phyloP scores from a whole-genome alignment of 2,329 filamentous ascomycete genomes.

The Aureobasidium sp. region DNA sequence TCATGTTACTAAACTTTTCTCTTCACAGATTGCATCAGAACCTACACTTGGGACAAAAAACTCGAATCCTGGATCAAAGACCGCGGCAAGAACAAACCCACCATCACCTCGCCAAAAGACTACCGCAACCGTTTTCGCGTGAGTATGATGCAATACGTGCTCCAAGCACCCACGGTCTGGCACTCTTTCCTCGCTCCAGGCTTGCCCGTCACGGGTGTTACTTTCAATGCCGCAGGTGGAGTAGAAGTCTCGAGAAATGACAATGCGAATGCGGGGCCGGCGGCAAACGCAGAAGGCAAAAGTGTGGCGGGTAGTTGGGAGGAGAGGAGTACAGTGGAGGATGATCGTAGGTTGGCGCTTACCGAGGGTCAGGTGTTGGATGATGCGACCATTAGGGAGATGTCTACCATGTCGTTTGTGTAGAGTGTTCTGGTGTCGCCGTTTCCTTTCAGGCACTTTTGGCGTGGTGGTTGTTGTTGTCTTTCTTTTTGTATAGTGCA shows the following conservation, averaged over 20 bases:
- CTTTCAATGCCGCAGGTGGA: constrained; percentile 16
- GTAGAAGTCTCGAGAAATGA: not conserved
- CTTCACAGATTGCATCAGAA: constrained; percentile 74
- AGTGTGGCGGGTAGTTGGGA: constrained; percentile 3
- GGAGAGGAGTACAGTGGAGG: not conserved
- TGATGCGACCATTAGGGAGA: constrained; percentile 15
- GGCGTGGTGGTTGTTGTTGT: not conserved
- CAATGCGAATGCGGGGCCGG: not conserved
- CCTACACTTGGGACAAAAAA: constrained; percentile 99
- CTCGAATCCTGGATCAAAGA: constrained; percentile 99
- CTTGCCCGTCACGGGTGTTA: constrained; percentile 24
- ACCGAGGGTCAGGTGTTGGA: constrained; percentile 13
- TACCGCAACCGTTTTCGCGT: constrained; percentile 94
- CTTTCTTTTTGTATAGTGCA: not conserved
- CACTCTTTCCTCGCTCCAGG: constrained; percentile 51
- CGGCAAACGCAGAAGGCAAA: not conserved
- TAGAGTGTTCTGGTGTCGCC: not conserved
- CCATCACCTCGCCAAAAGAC: constrained; percentile 93
- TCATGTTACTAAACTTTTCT: not conserved
- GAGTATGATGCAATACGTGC: constrained; percentile 85
- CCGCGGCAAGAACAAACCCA: constrained; percentile 78
- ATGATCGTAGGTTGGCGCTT: not conserved
- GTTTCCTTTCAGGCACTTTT: not conserved
- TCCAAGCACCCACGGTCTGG: constrained; percentile 69
- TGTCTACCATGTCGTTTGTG: constrained; percentile 14